A percentile compares a stretch with the other conserved stretches of the same genome.
Conservation (phyloP, 2,329 filamentous ascomycete species). For the Trichoderma koningiopsis region DNA sequence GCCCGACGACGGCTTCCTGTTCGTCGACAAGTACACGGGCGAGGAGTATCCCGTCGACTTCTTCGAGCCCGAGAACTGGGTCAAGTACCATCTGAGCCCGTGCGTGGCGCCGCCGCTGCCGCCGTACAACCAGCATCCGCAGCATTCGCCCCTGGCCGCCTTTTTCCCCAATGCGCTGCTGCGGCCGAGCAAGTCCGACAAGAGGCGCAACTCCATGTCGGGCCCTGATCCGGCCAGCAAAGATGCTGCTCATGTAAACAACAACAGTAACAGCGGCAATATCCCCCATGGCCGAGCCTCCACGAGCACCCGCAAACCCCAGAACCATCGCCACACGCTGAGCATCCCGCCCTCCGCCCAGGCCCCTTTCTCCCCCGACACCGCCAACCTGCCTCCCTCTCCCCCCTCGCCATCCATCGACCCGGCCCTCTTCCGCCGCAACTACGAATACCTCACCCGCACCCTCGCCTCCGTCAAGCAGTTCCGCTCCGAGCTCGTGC, state of each 20-base stretch:
- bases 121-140: conserved; percentile 47
- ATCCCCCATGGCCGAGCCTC: conserved; percentile 47
- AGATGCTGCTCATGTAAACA: not conserved
- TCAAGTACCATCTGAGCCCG: conserved; percentile 75
- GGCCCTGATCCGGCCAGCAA: not conserved
- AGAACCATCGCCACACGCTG: conserved; percentile 24
- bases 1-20: conserved; percentile 84
- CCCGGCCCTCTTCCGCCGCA: conserved; percentile 38
- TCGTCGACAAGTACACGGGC: conserved; percentile 78
- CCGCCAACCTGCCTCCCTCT: conserved; percentile 28
- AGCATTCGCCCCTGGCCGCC: conserved; percentile 51
- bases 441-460: conserved; percentile 69
- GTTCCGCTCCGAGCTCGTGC: conserved; percentile 76
- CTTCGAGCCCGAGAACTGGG: conserved; percentile 78
- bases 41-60: conserved; percentile 84
- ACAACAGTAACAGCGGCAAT: not conserved
- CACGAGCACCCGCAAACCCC: conserved; percentile 17
- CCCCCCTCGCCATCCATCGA: conserved; percentile 26
- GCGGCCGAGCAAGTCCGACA: conserved; percentile 45
- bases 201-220: conserved; percentile 27
- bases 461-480: conserved; percentile 69
- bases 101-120: conserved; percentile 71
- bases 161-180: conserved; percentile 48
- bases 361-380: not conserved
- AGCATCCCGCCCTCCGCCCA: conserved; percentile 12